A percentile compares a stretch with the other conserved stretches of the same genome.
Conservation (phyloP, 345 rosid species). For the Viola odorata region DNA sequence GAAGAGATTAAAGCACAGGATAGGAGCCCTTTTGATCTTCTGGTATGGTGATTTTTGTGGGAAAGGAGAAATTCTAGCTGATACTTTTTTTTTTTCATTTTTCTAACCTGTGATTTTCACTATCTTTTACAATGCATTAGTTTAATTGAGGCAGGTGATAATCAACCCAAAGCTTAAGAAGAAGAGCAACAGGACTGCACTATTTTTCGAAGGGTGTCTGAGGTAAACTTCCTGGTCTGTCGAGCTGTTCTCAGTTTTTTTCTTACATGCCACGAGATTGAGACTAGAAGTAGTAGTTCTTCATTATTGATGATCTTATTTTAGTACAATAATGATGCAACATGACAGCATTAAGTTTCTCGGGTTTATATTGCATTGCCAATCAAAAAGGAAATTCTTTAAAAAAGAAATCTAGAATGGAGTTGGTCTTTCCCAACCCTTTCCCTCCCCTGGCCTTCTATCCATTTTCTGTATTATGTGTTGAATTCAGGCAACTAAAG, state of each 20-base stretch:
- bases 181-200: conserved; percentile 58
- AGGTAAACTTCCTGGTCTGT: conserved; percentile 30
- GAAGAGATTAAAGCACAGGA: conserved; percentile 67
- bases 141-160: conserved; percentile 59
- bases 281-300: too few species aligned
- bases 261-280: not conserved
- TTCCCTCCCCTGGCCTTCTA: too few species aligned
- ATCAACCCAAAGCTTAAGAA: conserved; percentile 68
- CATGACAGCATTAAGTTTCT: too few species aligned
- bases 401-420: too few species aligned
- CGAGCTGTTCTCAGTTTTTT: not conserved
- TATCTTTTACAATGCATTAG: conserved; percentile 20
- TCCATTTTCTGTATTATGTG: too few species aligned
- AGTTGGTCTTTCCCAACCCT: too few species aligned
- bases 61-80: not conserved
- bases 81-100: not conserved
- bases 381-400: too few species aligned
- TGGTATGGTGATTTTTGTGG: conserved; percentile 38
- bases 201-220: conserved; percentile 81
- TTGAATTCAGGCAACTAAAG: not conserved
- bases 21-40: conserved; percentile 71
- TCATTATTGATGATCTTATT: too few species aligned
- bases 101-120: conserved; percentile 15
- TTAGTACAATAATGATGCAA: too few species aligned
- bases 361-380: too few species aligned